These are phyloP conservation scores for Eucalyptus marginata DNA, from an alignment of 345 rosid genomes.

Conservation along the genomic window DNA sequence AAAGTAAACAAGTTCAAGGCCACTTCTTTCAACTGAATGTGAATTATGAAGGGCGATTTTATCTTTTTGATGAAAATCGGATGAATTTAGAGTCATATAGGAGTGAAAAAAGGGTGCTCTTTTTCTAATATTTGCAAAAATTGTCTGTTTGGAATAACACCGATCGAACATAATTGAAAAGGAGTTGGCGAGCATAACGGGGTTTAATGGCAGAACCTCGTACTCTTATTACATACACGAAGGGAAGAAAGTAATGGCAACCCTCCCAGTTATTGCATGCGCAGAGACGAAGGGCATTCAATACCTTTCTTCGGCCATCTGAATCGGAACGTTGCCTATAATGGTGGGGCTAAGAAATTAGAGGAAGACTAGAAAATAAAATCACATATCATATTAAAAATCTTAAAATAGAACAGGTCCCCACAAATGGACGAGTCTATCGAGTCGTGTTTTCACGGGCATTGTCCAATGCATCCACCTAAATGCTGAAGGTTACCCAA, in stretches of 20 bases:
- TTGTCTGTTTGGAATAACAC: background rate
- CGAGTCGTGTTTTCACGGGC: background rate
- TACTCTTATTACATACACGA: background rate
- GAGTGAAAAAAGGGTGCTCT: background rate
- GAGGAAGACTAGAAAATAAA: background rate
- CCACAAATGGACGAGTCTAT: background rate
- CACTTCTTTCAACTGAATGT: background rate
- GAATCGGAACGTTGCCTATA: background rate
- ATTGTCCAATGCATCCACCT: background rate
- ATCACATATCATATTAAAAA: background rate
- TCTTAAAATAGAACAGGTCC: background rate
- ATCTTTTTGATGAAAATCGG: background rate
- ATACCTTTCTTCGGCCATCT: background rate
- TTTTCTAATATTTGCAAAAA: background rate
- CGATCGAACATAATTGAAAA: background rate
- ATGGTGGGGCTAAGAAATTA: accelerated
- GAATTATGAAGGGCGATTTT: background rate
- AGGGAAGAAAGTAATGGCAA: background rate
- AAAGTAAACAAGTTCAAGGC: background rate
- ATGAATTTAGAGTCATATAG: background rate
- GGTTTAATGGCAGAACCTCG: background rate
- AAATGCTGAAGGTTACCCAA: background rate
- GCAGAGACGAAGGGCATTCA: background rate
- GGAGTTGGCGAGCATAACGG: background rate
- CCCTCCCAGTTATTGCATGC: background rate